These are phyloP conservation scores for Vigna hirtella DNA, from an alignment of 306 rosid genomes.

Conservation along the genomic window DNA sequence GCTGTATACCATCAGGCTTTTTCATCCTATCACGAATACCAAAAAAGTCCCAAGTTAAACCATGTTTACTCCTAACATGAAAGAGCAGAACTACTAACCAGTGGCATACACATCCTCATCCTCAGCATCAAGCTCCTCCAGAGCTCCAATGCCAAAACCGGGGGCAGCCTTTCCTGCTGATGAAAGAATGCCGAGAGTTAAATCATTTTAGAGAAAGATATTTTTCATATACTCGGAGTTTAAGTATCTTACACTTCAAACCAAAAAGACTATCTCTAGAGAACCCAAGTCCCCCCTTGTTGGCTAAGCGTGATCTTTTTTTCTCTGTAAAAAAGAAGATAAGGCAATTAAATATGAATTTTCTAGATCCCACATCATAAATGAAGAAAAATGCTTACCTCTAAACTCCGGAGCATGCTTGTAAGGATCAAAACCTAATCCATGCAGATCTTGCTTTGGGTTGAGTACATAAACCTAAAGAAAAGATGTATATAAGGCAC, in stretches of 20 bases:
- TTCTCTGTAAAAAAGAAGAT: slow-evolving; percentile 56
- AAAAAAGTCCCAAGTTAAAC: neutral
- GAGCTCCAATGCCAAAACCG: slow-evolving; percentile 99
- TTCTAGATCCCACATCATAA: slow-evolving; percentile 28
- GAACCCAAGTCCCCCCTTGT: slow-evolving; percentile 53
- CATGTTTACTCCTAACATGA: slow-evolving; percentile 25
- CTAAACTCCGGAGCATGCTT: slow-evolving; percentile 98
- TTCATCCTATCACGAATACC: neutral
- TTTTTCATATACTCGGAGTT: slow-evolving; percentile 27
- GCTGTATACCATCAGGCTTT: neutral
- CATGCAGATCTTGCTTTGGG: slow-evolving; percentile 91
- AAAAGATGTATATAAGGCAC: slow-evolving; percentile 37
- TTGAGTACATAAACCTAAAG: slow-evolving; percentile 75
- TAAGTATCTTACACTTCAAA: slow-evolving; percentile 75
- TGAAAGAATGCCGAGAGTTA: slow-evolving; percentile 47
- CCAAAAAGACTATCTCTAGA: slow-evolving; percentile 79
- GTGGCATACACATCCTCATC: slow-evolving; percentile 92
- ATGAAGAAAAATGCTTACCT: slow-evolving; percentile 58
- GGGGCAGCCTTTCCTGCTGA: slow-evolving; percentile 94
- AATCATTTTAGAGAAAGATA: slow-evolving; percentile 41
- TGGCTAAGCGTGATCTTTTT: slow-evolving; percentile 70
- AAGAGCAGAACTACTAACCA: slow-evolving; percentile 62
- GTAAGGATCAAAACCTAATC: slow-evolving; percentile 98
- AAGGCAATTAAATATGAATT: slow-evolving; percentile 23
- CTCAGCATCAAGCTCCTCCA: slow-evolving; percentile 91